These are phyloP conservation scores for Mycena venus DNA, from an alignment of 768 basidiomycete genomes.

Conservation along the genomic window DNA sequence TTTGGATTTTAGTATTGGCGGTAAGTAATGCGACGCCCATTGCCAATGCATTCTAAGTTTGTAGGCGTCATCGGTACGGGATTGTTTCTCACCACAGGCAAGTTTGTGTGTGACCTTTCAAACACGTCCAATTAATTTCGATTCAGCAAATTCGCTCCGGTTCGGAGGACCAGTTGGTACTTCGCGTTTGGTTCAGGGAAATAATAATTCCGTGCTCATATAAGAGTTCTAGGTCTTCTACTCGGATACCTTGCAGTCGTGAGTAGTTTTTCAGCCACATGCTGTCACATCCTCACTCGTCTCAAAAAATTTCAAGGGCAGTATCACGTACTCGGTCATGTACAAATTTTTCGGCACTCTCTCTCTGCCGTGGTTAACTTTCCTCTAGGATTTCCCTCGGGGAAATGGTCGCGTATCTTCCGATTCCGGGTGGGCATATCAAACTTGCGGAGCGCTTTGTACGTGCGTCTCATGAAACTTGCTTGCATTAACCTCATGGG, in stretches of 20 bases:
- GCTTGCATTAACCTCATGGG: no score
- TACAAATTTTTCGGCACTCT: not conserved
- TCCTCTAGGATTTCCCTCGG: slow-evolving; percentile 69
- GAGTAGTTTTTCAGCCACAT: not conserved
- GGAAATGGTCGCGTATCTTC: slow-evolving; percentile 64
- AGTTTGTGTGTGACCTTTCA: not conserved
- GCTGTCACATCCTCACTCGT: no score
- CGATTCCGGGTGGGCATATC: slow-evolving; percentile 86
- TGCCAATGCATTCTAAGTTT: not conserved
- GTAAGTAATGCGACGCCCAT: slow-evolving; percentile 35
- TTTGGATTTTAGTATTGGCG: slow-evolving; percentile 68
- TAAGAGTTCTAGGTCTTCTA: slow-evolving; percentile 58
- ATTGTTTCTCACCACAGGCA: slow-evolving; percentile 73
- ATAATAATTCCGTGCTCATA: not conserved
- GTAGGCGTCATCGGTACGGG: slow-evolving; percentile 50
- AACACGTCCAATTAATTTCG: not conserved
- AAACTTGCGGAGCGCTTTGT: slow-evolving; percentile 84
- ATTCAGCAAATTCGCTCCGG: slow-evolving; percentile 50
- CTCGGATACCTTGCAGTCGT: slow-evolving; percentile 73
- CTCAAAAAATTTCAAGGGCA: no score
- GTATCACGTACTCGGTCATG: slow-evolving; percentile 82
- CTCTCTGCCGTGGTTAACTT: not conserved
- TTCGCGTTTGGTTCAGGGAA: not conserved
- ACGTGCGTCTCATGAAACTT: no score
- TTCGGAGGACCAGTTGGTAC: slow-evolving; percentile 79